Conservation (phyloP, 164 flowering plant genomes). For the Echeveria elegans region DNA sequence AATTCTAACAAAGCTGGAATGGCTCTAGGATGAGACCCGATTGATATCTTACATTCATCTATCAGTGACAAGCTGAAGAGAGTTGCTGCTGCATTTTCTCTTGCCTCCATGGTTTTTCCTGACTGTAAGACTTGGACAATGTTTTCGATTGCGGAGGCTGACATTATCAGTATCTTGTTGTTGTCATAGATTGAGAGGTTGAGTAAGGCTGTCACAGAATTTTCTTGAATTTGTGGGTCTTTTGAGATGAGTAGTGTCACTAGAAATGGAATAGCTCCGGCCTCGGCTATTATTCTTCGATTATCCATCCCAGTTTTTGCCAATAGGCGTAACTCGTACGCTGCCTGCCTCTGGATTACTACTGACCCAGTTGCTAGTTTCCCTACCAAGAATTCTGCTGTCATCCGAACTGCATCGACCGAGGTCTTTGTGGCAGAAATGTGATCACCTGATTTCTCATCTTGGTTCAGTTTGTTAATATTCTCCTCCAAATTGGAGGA, state of each 20-base stretch:
- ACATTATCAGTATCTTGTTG: conserved; percentile 52
- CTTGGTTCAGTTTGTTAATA: conserved; percentile 20
- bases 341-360: conserved; percentile 53
- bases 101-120: conserved; percentile 65
- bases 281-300: conserved; percentile 57
- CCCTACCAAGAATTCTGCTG: conserved; percentile 66
- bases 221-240: conserved; percentile 56
- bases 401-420: conserved; percentile 48
- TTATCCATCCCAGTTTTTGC: conserved; percentile 69
- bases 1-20: conserved; percentile 47
- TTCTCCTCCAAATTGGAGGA: conserved; percentile 24
- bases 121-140: conserved; percentile 36
- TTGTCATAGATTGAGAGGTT: conserved; percentile 60
- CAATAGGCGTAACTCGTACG: conserved; percentile 55
- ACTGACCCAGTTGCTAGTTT: conserved; percentile 62
- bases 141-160: conserved; percentile 51
- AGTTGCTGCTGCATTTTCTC: conserved; percentile 86
- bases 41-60: conserved; percentile 49
- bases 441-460: conserved; percentile 31
- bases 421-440: too few species aligned
- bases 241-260: conserved; percentile 39
- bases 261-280: conserved; percentile 74
- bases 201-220: conserved; percentile 66
- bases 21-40: conserved; percentile 52
- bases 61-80: conserved; percentile 62